phyloP scores from a whole-genome alignment of 495 filamentous ascomycete genomes.

The Neurospora terricola region DNA sequence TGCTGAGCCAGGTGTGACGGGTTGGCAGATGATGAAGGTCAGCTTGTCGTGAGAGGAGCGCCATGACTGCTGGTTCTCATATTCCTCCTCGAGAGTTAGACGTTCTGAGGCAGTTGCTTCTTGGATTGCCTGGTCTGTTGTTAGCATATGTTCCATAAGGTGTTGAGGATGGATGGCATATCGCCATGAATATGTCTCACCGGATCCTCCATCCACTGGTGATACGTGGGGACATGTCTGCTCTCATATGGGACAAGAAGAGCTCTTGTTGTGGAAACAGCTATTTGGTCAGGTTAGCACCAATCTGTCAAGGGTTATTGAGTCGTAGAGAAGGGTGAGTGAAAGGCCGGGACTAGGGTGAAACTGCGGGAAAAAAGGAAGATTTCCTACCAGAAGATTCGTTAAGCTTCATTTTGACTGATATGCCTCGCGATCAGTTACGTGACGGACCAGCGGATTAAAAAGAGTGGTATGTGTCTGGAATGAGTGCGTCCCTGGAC shows the following conservation, averaged over 20 bases:
- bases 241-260: conserved; percentile 76
- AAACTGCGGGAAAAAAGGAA: neutral
- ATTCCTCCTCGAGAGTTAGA: conserved; percentile 67
- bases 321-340: neutral
- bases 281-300: conserved; percentile 29
- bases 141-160: neutral
- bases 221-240: conserved; percentile 73
- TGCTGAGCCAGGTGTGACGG: conserved; percentile 2
- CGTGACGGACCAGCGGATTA: neutral
- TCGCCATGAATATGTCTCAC: conserved; percentile 30
- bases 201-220: conserved; percentile 84
- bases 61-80: conserved; percentile 78
- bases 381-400: conserved; percentile 29
- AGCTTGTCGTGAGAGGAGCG: conserved; percentile 63
- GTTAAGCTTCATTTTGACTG: conserved; percentile 29
- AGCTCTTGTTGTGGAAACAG: conserved; percentile 51
- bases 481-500: neutral
- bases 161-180: neutral
- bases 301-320: neutral
- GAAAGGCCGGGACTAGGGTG: neutral
- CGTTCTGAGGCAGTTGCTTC: conserved; percentile 76
- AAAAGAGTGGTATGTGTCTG: neutral
- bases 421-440: neutral
- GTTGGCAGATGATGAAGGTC: conserved; percentile 60
- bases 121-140: conserved; percentile 55